Conservation (phyloP, 257 asterid genomes). For the Nicotiana noctiflora region DNA sequence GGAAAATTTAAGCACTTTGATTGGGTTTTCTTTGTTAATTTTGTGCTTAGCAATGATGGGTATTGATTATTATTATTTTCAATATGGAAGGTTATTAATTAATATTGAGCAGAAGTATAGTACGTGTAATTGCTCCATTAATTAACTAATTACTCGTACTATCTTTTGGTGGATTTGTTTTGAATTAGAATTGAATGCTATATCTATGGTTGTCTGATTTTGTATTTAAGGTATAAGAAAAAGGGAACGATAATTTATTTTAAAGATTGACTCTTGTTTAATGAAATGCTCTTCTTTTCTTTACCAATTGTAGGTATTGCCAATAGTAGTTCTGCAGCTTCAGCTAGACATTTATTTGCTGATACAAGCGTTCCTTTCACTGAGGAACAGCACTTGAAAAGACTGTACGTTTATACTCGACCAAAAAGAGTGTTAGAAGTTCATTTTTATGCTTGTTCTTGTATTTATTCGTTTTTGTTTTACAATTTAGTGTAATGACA, state of each 20-base stretch:
- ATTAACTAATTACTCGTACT: not conserved
- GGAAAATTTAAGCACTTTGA: not conserved
- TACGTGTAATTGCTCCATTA: not conserved
- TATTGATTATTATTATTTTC: not conserved
- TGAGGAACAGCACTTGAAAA: constrained; percentile 44
- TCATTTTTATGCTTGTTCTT: not conserved
- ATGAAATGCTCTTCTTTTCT: not conserved
- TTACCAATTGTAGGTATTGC: constrained; percentile 21
- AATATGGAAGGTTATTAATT: too few relatives aligned
- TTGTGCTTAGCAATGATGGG: not conserved
- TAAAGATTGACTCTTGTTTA: not conserved
- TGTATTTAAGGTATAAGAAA: not conserved
- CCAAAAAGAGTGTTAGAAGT: too few relatives aligned
- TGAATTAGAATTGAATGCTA: not conserved
- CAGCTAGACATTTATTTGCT: constrained; percentile 44
- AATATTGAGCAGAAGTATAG: not conserved
- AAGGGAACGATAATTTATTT: not conserved
- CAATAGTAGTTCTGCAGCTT: constrained; percentile 27
- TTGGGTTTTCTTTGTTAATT: not conserved
- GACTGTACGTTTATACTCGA: constrained; percentile 42
- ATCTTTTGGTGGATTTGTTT: not conserved
- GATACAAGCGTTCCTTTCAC: constrained; percentile 20
- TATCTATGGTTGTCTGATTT: not conserved
- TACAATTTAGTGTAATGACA: too few relatives aligned
- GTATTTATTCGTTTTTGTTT: not conserved